Conservation (phyloP, 2,329 filamentous ascomycete genomes). For the Sporothrix phasma region DNA sequence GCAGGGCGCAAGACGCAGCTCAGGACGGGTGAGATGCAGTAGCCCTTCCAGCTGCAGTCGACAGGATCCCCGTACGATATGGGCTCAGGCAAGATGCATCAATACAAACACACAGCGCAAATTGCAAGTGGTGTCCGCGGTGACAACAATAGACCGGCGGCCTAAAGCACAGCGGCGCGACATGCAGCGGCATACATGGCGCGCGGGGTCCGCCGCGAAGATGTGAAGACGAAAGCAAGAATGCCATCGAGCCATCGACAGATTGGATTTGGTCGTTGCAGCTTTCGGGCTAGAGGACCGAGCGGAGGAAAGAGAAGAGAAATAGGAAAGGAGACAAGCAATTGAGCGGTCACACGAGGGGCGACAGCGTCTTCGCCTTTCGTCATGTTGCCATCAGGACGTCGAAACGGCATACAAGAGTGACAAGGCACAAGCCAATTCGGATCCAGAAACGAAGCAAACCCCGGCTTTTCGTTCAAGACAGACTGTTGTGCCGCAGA, state of each 20-base stretch:
- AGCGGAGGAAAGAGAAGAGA: no score
- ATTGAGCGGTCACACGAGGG: not conserved
- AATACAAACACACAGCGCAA: not conserved
- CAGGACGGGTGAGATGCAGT: not conserved
- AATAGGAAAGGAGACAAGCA: not conserved
- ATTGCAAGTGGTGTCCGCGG: not conserved
- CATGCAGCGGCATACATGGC: not conserved
- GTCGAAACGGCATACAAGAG: no score
- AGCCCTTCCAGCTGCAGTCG: not conserved
- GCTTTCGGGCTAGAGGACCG: no score
- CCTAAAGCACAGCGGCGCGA: not conserved
- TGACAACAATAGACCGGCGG: not conserved
- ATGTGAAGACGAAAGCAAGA: not conserved
- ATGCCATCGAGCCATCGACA: no score
- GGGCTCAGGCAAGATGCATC: not conserved
- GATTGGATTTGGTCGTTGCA: no score
- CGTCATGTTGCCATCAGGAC: not conserved
- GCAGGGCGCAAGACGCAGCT: not conserved
- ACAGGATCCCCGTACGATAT: not conserved
- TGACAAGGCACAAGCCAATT: no score
- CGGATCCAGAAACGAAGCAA: no score
- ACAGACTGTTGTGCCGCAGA: no score
- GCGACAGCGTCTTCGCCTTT: not conserved
- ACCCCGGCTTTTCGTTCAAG: no score
- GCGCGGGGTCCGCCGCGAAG: not conserved